A percentile compares a stretch with the other conserved stretches of the same genome.
Conservation (phyloP, 495 filamentous ascomycete genomes). For the Penicillium coprophilum region DNA sequence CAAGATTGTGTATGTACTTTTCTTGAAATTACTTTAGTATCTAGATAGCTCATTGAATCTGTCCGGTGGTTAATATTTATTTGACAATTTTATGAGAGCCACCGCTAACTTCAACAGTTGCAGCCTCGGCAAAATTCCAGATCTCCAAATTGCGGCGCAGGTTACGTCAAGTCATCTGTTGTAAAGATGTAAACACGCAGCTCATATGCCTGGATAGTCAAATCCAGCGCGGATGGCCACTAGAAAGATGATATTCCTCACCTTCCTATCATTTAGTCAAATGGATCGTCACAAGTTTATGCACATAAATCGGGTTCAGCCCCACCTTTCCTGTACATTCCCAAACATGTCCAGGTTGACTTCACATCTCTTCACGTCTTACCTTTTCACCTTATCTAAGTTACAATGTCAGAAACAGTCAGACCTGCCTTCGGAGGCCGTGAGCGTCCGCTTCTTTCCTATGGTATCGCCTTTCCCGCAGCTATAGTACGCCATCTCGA, state of each 20-base stretch:
- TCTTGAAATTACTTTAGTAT: too few species aligned
- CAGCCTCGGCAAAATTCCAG: slow-evolving; percentile 49
- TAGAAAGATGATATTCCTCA: slow-evolving; percentile 48
- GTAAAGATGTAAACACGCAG: slow-evolving; percentile 5
- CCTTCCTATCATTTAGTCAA: too few species aligned
- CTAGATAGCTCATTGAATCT: not conserved
- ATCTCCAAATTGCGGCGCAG: slow-evolving; percentile 53
- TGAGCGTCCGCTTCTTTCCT: slow-evolving; percentile 45
- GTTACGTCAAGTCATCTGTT: slow-evolving; percentile 31
- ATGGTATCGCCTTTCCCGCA: slow-evolving; percentile 52
- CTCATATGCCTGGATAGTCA: slow-evolving; percentile 29
- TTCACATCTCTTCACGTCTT: too few species aligned
- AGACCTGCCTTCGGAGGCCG: slow-evolving; percentile 40
- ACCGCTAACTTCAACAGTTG: slow-evolving; percentile 25
- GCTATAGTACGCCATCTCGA: slow-evolving; percentile 50
- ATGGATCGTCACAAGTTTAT: too few species aligned
- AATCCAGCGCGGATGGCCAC: slow-evolving; percentile 27
- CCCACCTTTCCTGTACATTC: too few species aligned
- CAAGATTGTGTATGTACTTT: not conserved
- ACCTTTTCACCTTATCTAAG: too few species aligned
- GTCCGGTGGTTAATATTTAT: not conserved
- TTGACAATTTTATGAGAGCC: slow-evolving; percentile 33
- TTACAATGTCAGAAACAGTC: slow-evolving; percentile 39
- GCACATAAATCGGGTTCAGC: too few species aligned
- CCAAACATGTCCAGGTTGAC: too few species aligned